Base-by-base conservation (phyloP, 2,329 filamentous ascomycete genomes). In the Cucurbitaria berberidis region DNA sequence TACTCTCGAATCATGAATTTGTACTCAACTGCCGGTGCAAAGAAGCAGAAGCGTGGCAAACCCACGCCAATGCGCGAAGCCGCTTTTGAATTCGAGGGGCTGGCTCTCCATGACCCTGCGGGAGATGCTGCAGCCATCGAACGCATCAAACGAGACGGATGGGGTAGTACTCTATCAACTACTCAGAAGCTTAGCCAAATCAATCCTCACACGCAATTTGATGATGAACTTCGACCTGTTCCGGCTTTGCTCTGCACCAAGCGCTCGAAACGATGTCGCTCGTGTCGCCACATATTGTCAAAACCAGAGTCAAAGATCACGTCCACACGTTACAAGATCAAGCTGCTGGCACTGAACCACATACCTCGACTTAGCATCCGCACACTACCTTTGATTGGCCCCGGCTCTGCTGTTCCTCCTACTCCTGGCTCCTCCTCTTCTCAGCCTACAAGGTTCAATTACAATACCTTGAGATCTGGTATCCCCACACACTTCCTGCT, bases 261-360 rank as follows among this genome's bases (percentile, higher is more conserved):
- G 72, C 89, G 93, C 32, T 92, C 91, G 18, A 98, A 97, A 78
- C 90, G 95, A 40, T 99, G 95, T 75, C 89, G 91, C 45, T 84
- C 88, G 10, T 99, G 95, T 77, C 89, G 95, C 11, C 93, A 98
- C 77, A 97, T 98, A 70, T 89, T 99, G 64, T 90, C 91, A 56
- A 96, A 96, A 73, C 95, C 93, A 13, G 95, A 99, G 76, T 85
- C 88, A 53, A 99, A 98, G 75, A 88, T 96, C 27, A 86, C 87
- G 41, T 93, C 89, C 46, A 95, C 90, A 6, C 89, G 93, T 26
- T 98, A 95, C 83, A 90, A 93, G 67, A 97, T 99, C 74, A 89
- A 91, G 48, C 84, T 98, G 0, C 87, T 98, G 5, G 96, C 95
- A 11, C 69, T 77, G 49, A 91, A 88, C 70, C 93, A 96, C 76